Conservation (phyloP, 805 yeast genomes). For the Cyberlindnera subsufficiens region DNA sequence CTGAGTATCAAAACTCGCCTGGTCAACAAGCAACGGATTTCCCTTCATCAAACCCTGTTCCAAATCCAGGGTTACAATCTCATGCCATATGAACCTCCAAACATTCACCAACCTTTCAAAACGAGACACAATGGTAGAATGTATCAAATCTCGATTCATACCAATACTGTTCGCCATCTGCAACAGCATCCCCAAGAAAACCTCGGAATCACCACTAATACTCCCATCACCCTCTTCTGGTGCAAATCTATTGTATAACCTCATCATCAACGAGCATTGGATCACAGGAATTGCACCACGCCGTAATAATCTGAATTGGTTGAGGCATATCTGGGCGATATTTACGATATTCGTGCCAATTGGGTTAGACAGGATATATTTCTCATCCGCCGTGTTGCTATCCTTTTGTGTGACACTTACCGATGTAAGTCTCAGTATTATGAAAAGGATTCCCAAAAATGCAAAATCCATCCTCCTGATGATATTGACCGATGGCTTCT, state of each 20-base stretch:
- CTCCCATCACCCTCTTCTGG: slow-evolving; percentile 57
- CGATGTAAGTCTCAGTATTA: slow-evolving; percentile 19
- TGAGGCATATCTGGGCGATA: slow-evolving; percentile 49
- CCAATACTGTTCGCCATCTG: slow-evolving; percentile 57
- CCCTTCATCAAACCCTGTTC: slow-evolving; percentile 44
- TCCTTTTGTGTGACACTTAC: slow-evolving; percentile 15
- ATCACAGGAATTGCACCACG: slow-evolving; percentile 44
- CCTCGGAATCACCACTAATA: slow-evolving; percentile 46
- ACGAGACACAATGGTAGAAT: slow-evolving; percentile 20
- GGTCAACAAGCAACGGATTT: slow-evolving; percentile 34
- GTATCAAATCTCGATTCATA: slow-evolving; percentile 49
- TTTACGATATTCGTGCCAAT: slow-evolving; percentile 38
- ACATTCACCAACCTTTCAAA: slow-evolving; percentile 33
- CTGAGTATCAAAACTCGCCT: slow-evolving; percentile 43
- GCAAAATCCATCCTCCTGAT: slow-evolving; percentile 23
- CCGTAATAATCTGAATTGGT: slow-evolving; percentile 46
- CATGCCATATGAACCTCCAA: slow-evolving; percentile 57
- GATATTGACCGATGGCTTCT: slow-evolving; percentile 7
- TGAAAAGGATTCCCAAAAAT: slow-evolving; percentile 16
- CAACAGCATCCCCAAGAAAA: slow-evolving; percentile 41
- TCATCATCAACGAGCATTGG: slow-evolving; percentile 48
- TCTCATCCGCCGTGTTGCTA: slow-evolving; percentile 15
- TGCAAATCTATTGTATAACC: slow-evolving; percentile 42
- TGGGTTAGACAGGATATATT: slow-evolving; percentile 40
- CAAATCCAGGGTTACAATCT: slow-evolving; percentile 39